Evolutionary conservation across 257 asterid genomes (phyloP).

Genomic region (Penstemon davidsonii): DNA sequence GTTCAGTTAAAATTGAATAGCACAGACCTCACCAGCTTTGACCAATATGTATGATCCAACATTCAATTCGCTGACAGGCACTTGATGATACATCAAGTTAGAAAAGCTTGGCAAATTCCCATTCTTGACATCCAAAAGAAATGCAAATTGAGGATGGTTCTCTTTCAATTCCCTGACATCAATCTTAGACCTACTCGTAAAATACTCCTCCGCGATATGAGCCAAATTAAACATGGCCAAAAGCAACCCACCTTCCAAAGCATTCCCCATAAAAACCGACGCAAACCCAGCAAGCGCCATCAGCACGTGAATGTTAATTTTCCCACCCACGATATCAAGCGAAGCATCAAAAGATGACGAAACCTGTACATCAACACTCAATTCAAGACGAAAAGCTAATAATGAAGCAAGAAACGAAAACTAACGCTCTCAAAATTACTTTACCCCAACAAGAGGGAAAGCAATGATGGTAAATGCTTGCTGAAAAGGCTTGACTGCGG

Average conservation of each 20-base stretch:
- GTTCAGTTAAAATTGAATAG: constrained; percentile 26
- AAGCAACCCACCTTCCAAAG: constrained; percentile 96
- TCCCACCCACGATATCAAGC: constrained; percentile 81
- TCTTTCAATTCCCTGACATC: constrained; percentile 93
- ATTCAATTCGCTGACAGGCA: constrained; percentile 76
- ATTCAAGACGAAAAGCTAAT: background rate
- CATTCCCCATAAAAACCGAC: constrained; percentile 88
- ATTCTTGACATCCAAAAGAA: constrained; percentile 56
- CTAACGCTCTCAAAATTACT: too few species aligned
- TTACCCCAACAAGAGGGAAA: constrained; percentile 96
- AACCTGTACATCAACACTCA: constrained; percentile 45
- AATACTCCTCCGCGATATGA: constrained; percentile 97
- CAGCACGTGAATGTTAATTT: constrained; percentile 85
- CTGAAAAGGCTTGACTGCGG: constrained; percentile 61
- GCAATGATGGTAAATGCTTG: constrained; percentile 58
- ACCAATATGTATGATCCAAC: constrained; percentile 87
- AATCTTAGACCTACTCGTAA: constrained; percentile 77
- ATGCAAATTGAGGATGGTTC: constrained; percentile 87
- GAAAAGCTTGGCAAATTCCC: constrained; percentile 63
- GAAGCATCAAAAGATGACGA: constrained; percentile 89
- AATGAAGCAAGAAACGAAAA: background rate
- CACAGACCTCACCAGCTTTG: constrained; percentile 99
- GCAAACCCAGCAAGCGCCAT: constrained; percentile 99
- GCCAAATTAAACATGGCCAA: constrained; percentile 96
- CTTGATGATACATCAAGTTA: constrained; percentile 61